Base-by-base conservation (phyloP, 2,329 filamentous ascomycete genomes). In the Daldinia sp. region DNA sequence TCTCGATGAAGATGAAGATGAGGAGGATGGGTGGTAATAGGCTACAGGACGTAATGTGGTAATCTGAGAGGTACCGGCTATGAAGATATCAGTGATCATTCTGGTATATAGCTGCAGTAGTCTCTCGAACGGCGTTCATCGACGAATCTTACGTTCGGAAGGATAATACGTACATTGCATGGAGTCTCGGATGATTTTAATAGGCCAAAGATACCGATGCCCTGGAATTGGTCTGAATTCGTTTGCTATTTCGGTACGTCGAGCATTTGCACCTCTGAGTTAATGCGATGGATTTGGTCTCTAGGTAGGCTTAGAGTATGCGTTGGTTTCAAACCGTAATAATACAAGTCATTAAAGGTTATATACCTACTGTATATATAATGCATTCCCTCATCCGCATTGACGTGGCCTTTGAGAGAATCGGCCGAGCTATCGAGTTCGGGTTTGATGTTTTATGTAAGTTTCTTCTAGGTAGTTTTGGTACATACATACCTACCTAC, bases 1-100 rank as follows among this genome's bases (percentile, higher is more conserved):
- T 28, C 56, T 30, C 10, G 66, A 71, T 6, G 64, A 35, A 12
- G 56, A 61, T 2, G 65, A 57, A 6, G 67, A 68, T 2, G 69
- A 70, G 20, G 69, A 63, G 18, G 71, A 71, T 13, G 68, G 60
- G 18, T 70, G 61, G 61, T 68, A 20, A 65, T 26, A 6, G 37
- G 10, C 59, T 15, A 12, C 18, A 18, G 35, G 28, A 13, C 53
- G 30, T 20, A 7, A 26, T 1, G 6, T 30, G 13, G 37, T n/a
- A 35, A 18, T 5, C 18, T 7, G n/a, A 30, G 51, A 20, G 6
- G 3, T 18, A 20, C 13, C 13, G 15, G 6, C 13, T 33, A 51
- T n/a, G 15, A 33, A 30, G 6, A 51, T 33, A 28, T n/a, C 6
- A 15, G 46, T 30, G 9, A 2, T 7, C 7, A 18, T 50, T 33